Evolutionary conservation across 495 filamentous ascomycete species (phyloP).

Genomic region (Chaetomium tenue): DNA sequence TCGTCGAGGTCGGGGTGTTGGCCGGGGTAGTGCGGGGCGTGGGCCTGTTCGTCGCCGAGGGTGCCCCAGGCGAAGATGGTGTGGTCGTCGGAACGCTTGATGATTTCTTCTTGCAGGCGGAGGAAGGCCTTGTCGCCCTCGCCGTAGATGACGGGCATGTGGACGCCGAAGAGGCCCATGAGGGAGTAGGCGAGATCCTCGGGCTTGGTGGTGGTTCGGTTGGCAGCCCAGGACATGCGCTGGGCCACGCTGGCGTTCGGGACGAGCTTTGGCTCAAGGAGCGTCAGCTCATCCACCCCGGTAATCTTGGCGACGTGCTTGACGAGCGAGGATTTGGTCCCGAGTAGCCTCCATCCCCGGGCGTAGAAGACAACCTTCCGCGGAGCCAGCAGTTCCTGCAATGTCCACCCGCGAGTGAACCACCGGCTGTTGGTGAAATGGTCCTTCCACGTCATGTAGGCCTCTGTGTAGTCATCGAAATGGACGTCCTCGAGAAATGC

Average conservation of each 20-base stretch:
- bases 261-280: conserved; percentile 26
- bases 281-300: conserved; percentile 24
- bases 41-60: conserved; percentile 7
- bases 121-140: conserved; percentile 40
- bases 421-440: conserved; percentile 26
- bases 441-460: conserved; percentile 31
- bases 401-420: conserved; percentile 32
- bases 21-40: neutral
- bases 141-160: conserved; percentile 40
- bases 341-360: conserved; percentile 26
- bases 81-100: conserved; percentile 32
- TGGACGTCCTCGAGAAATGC: conserved; percentile 31
- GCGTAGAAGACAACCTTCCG: conserved; percentile 27
- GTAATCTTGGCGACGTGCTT: conserved; percentile 25
- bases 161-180: conserved; percentile 38
- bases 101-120: conserved; percentile 38
- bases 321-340: conserved; percentile 25
- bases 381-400: conserved; percentile 33
- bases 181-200: conserved; percentile 45
- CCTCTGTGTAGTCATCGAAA: conserved; percentile 21
- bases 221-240: conserved; percentile 39
- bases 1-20: conserved; percentile 17
- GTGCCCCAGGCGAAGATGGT: conserved; percentile 34
- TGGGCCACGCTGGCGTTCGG: conserved; percentile 25
- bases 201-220: conserved; percentile 31